Base-by-base conservation (phyloP, 768 basidiomycete genomes). In the Naganishia vaughanmartiniae region DNA sequence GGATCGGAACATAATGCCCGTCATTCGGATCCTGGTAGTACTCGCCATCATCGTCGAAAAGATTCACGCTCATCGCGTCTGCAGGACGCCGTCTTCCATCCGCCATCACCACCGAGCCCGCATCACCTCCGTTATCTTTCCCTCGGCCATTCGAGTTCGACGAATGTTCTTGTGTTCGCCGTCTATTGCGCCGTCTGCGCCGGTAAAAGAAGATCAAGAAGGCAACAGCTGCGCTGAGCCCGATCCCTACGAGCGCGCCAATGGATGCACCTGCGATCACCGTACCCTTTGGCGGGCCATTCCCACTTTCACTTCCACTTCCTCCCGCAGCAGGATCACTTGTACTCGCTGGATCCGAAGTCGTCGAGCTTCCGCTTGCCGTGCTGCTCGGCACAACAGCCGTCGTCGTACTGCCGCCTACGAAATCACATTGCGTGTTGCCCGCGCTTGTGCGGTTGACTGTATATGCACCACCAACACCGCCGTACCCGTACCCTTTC, bases 401-500 rank as follows among this genome's bases (percentile, higher is more conserved):
- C 30, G 60, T 26, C 21, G 60, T 63, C 36, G 60, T 63, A n/a
- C 68, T 31, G 14, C 65, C 55, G 10, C 24, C 53, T 7, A 69
- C 42, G 19, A 69, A 56, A 24, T 69, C 55, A 15, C 39, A 54
- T 15, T 42, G 42, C 9, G 42, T 42, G 26, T 45, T 55, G 3
- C 24, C 46, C 42, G 26, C 57, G 24, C 60, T 34, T 12, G 69
- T 65, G 24, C 33, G 39, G 36, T 72, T 72, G 0, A 72, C 71
- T 0, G 28, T 24, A 31, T 72, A 72, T 21, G 34, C 7, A 12
- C 33, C 34, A 2, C 33, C 60, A 5, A 68, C 67, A 21, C 71
- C 71, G 11, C 71, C 71, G 12, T 45, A 54, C 0, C 67, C 71
- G 33, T 69, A 69, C 56, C 71, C 71, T 30, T 54, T 65, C 17